Conservation (phyloP, 1,284 basidiomycete genomes). For the Ganoderma sinense region DNA sequence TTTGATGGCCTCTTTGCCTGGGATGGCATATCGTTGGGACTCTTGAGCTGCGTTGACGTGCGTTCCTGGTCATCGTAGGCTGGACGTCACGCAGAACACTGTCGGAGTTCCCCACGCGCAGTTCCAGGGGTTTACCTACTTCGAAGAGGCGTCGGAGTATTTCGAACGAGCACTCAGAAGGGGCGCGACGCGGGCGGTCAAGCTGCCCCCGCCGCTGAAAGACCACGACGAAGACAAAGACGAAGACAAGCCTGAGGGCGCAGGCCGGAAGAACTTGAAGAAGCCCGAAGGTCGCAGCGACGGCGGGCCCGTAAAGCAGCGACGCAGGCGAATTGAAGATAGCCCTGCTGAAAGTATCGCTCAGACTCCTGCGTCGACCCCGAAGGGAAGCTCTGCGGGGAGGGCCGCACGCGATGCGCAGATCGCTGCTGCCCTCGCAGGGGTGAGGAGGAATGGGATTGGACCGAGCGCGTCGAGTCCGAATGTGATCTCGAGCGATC, state of each 20-base stretch:
- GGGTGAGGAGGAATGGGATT: background rate
- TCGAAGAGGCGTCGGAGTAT: conserved; percentile 49
- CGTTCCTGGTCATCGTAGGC: conserved; percentile 46
- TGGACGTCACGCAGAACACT: conserved; percentile 50
- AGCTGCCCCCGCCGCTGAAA: background rate
- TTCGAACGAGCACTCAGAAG: conserved; percentile 45
- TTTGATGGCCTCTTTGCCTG: background rate
- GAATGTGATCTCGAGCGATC: background rate
- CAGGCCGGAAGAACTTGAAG: background rate
- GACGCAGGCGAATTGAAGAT: background rate
- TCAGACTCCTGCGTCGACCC: background rate
- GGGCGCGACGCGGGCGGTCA: conserved; percentile 31
- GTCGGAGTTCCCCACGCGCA: conserved; percentile 49
- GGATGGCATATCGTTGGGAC: background rate
- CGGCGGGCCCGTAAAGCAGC: background rate
- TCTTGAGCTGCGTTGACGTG: background rate
- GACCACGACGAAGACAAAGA: background rate
- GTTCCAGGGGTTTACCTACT: conserved; percentile 49
- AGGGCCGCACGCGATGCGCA: conserved; percentile 17
- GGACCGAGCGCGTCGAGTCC: background rate
- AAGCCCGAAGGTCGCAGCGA: background rate
- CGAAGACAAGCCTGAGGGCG: background rate
- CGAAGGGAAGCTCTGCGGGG: background rate
- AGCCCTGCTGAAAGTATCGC: background rate
- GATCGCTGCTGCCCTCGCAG: conserved; percentile 10